A percentile compares a stretch with the other conserved stretches of the same genome.
These are phyloP conservation scores for Butyriboletus loyo DNA, from an alignment of 768 basidiomycete genomes.

Conservation along the genomic window DNA sequence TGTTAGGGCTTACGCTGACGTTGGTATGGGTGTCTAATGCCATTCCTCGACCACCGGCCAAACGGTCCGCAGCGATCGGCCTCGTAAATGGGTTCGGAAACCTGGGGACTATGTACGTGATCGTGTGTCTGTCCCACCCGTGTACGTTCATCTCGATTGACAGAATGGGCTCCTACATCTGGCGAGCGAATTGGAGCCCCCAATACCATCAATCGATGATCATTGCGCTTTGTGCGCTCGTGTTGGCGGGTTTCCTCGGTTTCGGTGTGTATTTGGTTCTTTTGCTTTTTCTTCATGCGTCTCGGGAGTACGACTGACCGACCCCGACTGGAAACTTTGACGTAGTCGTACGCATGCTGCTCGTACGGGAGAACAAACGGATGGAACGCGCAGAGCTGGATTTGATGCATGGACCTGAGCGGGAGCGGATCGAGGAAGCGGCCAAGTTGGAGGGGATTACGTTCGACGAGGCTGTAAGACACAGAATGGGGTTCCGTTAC, in stretches of 20 bases:
- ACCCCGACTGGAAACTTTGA: too few relatives aligned
- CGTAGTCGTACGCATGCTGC: conserved; percentile 40
- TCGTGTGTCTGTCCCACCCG: not conserved
- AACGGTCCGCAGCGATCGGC: conserved; percentile 51
- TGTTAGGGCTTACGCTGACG: conserved; percentile 40
- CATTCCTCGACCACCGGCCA: conserved; percentile 59
- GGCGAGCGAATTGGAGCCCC: conserved; percentile 60
- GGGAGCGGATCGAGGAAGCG: conserved; percentile 53
- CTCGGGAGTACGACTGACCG: not conserved
- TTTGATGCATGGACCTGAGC: conserved; percentile 43
- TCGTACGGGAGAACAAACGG: conserved; percentile 48
- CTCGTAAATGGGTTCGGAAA: conserved; percentile 62
- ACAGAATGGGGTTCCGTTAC: conserved; percentile 57
- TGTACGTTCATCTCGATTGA: not conserved
- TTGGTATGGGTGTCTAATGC: conserved; percentile 64
- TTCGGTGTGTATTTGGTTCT: conserved; percentile 29
- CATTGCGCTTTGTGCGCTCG: conserved; percentile 42
- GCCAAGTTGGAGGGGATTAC: conserved; percentile 57
- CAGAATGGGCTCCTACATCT: conserved; percentile 61
- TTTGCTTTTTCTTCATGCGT: too few relatives aligned
- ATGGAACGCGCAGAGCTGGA: conserved; percentile 49
- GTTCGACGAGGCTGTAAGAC: conserved; percentile 57
- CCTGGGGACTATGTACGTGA: conserved; percentile 52
- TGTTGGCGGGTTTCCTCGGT: conserved; percentile 32
- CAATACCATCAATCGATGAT: conserved; percentile 61